A percentile compares a stretch with the other conserved stretches of the same genome.
Evolutionary conservation across 495 filamentous ascomycete genomes (phyloP).

Genomic region (Evernia prunastri): DNA sequence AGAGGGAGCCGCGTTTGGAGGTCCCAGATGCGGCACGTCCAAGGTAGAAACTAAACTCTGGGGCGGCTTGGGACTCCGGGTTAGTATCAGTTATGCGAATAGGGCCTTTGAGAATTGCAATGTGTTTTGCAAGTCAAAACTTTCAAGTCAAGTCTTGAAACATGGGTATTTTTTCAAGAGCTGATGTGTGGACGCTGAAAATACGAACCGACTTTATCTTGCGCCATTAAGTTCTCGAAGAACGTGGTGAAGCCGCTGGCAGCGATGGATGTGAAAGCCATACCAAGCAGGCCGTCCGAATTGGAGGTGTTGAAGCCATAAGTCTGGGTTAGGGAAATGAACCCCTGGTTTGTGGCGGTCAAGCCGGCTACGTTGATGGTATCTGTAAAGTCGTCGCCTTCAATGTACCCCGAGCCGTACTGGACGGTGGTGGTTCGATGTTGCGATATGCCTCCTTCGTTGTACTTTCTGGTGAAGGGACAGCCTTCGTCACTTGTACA

Average conservation of each 20-base stretch:
- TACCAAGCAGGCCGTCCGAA: not conserved
- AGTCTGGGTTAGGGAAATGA: not conserved
- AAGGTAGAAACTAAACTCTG: not conserved
- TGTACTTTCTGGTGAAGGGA: not conserved
- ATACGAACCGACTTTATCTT: not conserved
- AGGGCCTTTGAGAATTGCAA: not conserved
- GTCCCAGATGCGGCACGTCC: not conserved
- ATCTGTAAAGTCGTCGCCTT: not conserved
- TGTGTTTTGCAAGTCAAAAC: not conserved
- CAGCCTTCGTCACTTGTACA: not conserved
- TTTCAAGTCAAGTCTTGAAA: no score
- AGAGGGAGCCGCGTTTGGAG: not conserved
- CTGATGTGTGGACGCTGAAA: not conserved
- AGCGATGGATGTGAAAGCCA: not conserved
- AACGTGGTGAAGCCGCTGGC: slow-evolving; percentile 1
- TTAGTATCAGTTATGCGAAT: not conserved
- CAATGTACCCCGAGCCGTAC: not conserved
- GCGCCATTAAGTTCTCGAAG: not conserved
- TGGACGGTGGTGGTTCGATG: not conserved
- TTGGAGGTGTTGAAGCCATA: not conserved
- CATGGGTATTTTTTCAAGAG: no score
- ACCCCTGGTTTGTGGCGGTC: not conserved
- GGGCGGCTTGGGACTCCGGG: not conserved
- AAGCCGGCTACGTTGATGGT: not conserved
- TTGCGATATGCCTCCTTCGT: not conserved